Percentiles rank a stretch among this genome's conserved stretches.
Conservation (phyloP, 148 eudicot species). For the Gaultheria prostrata region DNA sequence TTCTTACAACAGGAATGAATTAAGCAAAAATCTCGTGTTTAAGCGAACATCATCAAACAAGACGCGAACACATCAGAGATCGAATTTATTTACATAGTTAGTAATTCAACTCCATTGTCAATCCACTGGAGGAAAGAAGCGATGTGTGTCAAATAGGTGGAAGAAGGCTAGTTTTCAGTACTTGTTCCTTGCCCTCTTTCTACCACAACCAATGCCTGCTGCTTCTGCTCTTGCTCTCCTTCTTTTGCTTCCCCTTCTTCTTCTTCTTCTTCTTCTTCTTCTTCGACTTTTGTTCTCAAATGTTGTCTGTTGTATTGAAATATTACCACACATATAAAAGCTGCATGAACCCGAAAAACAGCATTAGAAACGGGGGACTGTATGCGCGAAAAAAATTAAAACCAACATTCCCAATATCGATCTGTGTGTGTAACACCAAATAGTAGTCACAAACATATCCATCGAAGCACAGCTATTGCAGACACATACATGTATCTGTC, state of each 20-base stretch:
- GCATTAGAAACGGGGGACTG: no score
- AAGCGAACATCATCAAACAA: not conserved
- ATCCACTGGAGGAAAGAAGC: not conserved
- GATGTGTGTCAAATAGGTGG: not conserved
- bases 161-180: not conserved
- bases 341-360: slow-evolving; percentile 34
- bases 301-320: slow-evolving; percentile 54
- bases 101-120: not conserved
- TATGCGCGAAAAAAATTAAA: no score
- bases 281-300: slow-evolving; percentile 28
- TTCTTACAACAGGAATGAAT: not conserved
- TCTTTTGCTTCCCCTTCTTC: slow-evolving; percentile 27
- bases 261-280: slow-evolving; percentile 22
- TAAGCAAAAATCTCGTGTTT: not conserved
- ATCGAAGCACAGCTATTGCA: not conserved
- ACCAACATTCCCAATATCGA: no score
- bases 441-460: no score
- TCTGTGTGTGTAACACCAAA: no score
- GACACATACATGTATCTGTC: not conserved
- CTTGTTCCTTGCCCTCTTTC: slow-evolving; percentile 19
- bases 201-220: slow-evolving; percentile 41
- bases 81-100: not conserved
- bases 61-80: not conserved
- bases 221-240: slow-evolving; percentile 28
- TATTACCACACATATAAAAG: slow-evolving; percentile 67